Conservation (phyloP, 176 grass and related monocot genomes). For the Saccharum spontaneum region DNA sequence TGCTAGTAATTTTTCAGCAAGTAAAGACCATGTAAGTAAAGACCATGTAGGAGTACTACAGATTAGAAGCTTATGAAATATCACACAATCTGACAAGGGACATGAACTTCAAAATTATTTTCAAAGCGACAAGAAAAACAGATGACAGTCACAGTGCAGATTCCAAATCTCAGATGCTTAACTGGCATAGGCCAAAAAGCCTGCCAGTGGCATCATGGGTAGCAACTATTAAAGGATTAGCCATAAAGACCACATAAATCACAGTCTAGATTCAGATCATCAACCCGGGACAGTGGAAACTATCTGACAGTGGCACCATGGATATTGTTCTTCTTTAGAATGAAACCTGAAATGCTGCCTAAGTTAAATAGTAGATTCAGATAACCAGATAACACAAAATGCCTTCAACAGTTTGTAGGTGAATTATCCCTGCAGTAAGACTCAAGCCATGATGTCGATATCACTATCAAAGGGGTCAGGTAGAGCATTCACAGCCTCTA, state of each 20-base stretch:
- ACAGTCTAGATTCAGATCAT: constrained; percentile 19
- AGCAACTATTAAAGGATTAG: constrained; percentile 11
- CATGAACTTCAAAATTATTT: no score
- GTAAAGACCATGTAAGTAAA: no score
- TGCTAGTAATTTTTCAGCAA: no score
- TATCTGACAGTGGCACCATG: neutral
- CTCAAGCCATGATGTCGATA: constrained; percentile 5
- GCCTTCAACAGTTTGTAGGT: neutral
- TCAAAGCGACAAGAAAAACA: no score
- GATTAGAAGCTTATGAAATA: no score
- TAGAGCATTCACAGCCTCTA: constrained; percentile 11
- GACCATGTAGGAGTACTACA: no score
- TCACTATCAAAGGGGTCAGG: constrained; percentile 27
- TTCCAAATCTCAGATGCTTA: neutral
- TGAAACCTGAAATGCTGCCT: neutral
- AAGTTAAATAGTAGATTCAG: neutral
- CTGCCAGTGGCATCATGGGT: neutral
- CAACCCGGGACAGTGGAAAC: neutral
- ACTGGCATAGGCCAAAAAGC: no score
- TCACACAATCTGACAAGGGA: no score
- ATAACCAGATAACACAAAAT: constrained; percentile 13
- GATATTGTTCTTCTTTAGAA: neutral
- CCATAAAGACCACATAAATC: neutral
- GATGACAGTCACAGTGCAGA: no score
- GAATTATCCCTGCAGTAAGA: neutral